Base-by-base conservation (phyloP, 495 filamentous ascomycete species). In the Tuber melanosporum region DNA sequence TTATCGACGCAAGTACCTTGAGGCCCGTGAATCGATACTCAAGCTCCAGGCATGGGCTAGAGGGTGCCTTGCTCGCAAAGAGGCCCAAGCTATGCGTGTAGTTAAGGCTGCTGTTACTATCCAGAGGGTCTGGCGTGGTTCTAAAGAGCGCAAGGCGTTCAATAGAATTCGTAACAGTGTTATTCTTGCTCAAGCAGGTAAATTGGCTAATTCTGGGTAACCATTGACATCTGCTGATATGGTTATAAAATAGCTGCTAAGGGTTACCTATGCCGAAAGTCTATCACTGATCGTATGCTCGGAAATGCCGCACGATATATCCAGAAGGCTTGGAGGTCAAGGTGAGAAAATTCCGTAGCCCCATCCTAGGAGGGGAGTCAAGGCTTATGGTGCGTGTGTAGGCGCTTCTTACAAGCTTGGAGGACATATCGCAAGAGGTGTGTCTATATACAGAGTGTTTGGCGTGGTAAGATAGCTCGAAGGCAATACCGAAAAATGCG, bases 231-330 rank as follows among this genome's bases (percentile, higher is more conserved):
- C 77, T 73, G 77, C 73, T 39, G 22, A 32, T 41, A 70, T 57
- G 44, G n/a, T 26, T 44, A 41, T 47, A 36, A 66, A 66, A 66
- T 19, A 81, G 80, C 91, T 81, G 92, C 94, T 46, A 97, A 97
- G 86, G 95, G 96, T 78, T 97, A 92, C 84, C 87, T 98, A 74
- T 92, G 91, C 80, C 90, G 95, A 73, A 93, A 90, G 84, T 89
- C 92, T 83, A 95, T 99, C 76, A 91, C 95, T 89, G 92, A 99
- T 84, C 95, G 93, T 17, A 92, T 95, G 71, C 88, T 97, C 76
- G 95, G 95, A 80, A 97, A 98, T 83, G 95, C 95, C 74, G 96
- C 94, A 32, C 88, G 91, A 78, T 89, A 91, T 62, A 98, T 99
- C 79, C 95, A 99, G 84, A 90, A 95, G 72, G 90, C 88, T 74